Evolutionary conservation across 805 yeast species (phyloP).

Genomic region (Metschnikowia baotianmanensis): DNA sequence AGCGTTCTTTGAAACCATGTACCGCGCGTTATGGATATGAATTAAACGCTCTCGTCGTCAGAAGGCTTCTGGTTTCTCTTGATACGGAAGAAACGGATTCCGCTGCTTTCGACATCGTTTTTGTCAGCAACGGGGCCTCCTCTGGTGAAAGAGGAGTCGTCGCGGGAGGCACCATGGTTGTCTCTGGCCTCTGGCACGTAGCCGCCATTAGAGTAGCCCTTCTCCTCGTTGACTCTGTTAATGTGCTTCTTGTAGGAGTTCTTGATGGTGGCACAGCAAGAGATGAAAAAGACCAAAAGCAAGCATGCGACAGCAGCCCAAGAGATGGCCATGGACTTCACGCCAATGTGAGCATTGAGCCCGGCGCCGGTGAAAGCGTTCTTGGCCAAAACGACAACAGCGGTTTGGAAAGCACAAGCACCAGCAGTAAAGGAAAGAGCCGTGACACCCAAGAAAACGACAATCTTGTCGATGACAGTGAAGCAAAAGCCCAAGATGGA

Average conservation of each 20-base stretch:
- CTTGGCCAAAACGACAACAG: slow-evolving; percentile 72
- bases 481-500: slow-evolving; percentile 58
- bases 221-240: slow-evolving; percentile 31
- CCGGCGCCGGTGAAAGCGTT: slow-evolving; percentile 57
- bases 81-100: slow-evolving; percentile 75
- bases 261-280: slow-evolving; percentile 50
- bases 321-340: slow-evolving; percentile 55
- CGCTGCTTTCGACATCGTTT: slow-evolving; percentile 46
- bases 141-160: slow-evolving; percentile 44
- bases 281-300: slow-evolving; percentile 48
- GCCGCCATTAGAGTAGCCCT: slow-evolving; percentile 20
- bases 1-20: not conserved
- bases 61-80: slow-evolving; percentile 50
- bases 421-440: slow-evolving; percentile 56
- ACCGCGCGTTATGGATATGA: not conserved
- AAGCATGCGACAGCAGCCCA: slow-evolving; percentile 69
- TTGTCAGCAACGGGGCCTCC: slow-evolving; percentile 30
- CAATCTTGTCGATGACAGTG: slow-evolving; percentile 50
- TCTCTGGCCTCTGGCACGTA: slow-evolving; percentile 18
- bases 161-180: slow-evolving; percentile 28
- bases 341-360: slow-evolving; percentile 50
- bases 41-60: slow-evolving; percentile 44
- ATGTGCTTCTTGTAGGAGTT: slow-evolving; percentile 52
- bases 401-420: slow-evolving; percentile 71
- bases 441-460: slow-evolving; percentile 48